phyloP scores from a whole-genome alignment of 305 asterid genomes.

The Fraxinus paxiana region DNA sequence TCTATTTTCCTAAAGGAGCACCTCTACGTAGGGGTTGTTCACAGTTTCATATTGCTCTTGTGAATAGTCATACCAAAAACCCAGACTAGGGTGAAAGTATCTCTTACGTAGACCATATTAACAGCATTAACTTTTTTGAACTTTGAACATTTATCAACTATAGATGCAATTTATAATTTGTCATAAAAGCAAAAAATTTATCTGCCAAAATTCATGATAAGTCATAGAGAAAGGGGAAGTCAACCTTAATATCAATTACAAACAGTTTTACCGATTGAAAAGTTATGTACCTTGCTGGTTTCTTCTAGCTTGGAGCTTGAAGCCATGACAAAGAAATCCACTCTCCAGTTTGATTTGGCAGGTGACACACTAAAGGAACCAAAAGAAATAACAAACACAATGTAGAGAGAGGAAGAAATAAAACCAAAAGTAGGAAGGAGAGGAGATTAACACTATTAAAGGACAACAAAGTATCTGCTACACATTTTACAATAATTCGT shows the following conservation, averaged over 20 bases:
- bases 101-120: conserved; percentile 8
- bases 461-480: conserved; percentile 29
- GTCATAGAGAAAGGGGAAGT: not conserved
- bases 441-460: conserved; percentile 11
- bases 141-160: not conserved
- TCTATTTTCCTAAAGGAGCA: conserved; percentile 21
- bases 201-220: not conserved
- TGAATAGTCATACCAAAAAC: conserved; percentile 12
- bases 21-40: not conserved
- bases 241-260: conserved; percentile 1
- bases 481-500: conserved; percentile 21
- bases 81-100: conserved; percentile 7
- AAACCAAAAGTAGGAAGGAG: not conserved
- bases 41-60: not conserved
- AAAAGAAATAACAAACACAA: conserved; percentile 13
- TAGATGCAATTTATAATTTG: not conserved
- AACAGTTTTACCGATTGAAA: conserved; percentile 15
- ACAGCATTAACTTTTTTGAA: not conserved
- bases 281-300: conserved; percentile 25
- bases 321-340: conserved; percentile 14
- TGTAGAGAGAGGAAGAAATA: conserved; percentile 3
- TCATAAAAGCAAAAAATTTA: not conserved
- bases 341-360: conserved; percentile 13
- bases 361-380: conserved; percentile 22
- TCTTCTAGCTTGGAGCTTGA: not conserved